Evolutionary conservation across 257 asterid species (phyloP).

Genomic region (Mentha longifolia): DNA sequence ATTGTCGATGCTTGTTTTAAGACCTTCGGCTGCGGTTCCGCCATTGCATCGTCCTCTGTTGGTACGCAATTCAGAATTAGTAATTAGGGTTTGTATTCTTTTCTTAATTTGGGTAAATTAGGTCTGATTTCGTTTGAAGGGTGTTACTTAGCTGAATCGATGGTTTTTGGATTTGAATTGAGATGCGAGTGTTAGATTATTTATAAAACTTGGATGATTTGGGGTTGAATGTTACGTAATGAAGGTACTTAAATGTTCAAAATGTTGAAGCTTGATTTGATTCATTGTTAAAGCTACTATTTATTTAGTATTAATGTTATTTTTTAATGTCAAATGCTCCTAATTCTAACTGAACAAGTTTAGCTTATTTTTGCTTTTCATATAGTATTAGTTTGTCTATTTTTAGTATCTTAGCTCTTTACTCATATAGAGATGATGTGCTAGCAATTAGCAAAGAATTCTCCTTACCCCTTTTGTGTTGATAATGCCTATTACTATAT

Average conservation of each 20-base stretch:
- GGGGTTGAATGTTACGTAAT: too few species aligned
- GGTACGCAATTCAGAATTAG: constrained; percentile 45
- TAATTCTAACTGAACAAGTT: too few species aligned
- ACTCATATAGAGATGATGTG: too few species aligned
- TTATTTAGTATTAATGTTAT: too few species aligned
- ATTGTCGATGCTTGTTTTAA: constrained; percentile 89
- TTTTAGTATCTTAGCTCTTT: too few species aligned
- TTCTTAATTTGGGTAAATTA: neutral
- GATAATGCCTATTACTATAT: neutral
- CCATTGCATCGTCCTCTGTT: constrained; percentile 94
- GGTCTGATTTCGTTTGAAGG: neutral
- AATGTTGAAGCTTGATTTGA: constrained; percentile 12
- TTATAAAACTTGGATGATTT: neutral
- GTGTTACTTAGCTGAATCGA: constrained; percentile 14
- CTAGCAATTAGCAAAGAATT: neutral
- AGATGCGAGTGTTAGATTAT: neutral
- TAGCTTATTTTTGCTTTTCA: too few species aligned
- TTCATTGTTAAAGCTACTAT: neutral
- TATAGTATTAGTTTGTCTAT: too few species aligned
- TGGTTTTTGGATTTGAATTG: neutral
- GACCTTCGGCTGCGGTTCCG: constrained; percentile 96
- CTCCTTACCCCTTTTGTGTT: neutral
- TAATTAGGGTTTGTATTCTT: neutral
- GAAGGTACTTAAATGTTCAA: neutral
- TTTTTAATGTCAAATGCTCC: too few species aligned